Evolutionary conservation across 1,284 basidiomycete species (phyloP).

Genomic region (Ganoderma sinense): DNA sequence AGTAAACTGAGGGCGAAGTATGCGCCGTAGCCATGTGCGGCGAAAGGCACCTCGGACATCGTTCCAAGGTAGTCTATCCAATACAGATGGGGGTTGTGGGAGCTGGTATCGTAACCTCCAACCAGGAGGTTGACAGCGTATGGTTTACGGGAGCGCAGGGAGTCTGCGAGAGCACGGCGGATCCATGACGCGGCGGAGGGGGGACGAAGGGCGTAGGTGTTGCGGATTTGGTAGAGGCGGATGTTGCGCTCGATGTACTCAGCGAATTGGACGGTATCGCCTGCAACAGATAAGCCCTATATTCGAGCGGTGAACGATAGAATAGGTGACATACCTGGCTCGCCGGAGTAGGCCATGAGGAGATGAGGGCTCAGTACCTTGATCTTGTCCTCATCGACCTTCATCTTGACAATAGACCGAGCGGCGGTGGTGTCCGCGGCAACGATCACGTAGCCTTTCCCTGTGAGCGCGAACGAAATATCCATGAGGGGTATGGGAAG

Average conservation of each 20-base stretch:
- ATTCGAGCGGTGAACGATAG: not conserved
- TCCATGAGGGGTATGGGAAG: constrained; percentile 37
- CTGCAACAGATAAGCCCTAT: constrained; percentile 46
- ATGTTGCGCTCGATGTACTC: constrained; percentile 97
- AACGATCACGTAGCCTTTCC: constrained; percentile 91
- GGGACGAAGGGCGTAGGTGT: constrained; percentile 89
- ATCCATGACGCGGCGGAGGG: constrained; percentile 95
- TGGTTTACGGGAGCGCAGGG: constrained; percentile 87
- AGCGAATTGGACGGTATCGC: constrained; percentile 97
- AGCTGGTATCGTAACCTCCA: constrained; percentile 87
- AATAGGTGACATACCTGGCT: constrained; percentile 71
- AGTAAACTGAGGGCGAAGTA: constrained; percentile 94
- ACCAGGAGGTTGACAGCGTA: constrained; percentile 95
- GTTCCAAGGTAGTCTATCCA: constrained; percentile 98
- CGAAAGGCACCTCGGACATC: constrained; percentile 89
- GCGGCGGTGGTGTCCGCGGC: constrained; percentile 92
- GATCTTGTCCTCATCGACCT: constrained; percentile 97
- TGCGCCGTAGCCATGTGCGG: constrained; percentile 94
- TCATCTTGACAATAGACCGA: constrained; percentile 97
- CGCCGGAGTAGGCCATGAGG: constrained; percentile 95
- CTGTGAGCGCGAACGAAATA: constrained; percentile 78
- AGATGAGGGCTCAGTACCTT: constrained; percentile 91
- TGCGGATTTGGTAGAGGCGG: constrained; percentile 95
- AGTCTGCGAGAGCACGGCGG: constrained; percentile 88
- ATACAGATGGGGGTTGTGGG: constrained; percentile 80